Percentiles rank a stretch among this genome's conserved stretches.
phyloP scores from a whole-genome alignment of 768 basidiomycete species.

The Podaxis rugospora region DNA sequence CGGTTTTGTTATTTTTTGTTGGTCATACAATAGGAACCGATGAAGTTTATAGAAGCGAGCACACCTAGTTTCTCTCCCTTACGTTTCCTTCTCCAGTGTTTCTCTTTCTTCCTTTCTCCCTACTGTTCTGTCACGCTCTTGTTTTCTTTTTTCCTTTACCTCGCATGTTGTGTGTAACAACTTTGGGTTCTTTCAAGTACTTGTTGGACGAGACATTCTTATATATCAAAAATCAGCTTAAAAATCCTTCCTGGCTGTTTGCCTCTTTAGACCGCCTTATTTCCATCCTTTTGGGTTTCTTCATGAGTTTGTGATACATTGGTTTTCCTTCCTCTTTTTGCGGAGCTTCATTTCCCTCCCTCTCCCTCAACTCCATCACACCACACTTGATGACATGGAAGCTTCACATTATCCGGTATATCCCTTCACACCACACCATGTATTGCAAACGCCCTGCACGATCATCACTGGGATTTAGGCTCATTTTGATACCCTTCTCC shows the following conservation, averaged over 20 bases:
- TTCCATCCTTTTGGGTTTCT: not conserved
- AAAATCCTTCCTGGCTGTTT: not conserved
- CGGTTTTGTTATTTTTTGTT: conserved; percentile 9
- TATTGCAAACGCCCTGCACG: not conserved
- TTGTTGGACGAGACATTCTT: conserved; percentile 13
- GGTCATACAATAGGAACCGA: conserved; percentile 13
- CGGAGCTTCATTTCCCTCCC: not conserved
- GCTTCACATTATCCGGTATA: not conserved
- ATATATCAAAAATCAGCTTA: not conserved
- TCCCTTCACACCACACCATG: not conserved
- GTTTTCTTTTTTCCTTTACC: not conserved
- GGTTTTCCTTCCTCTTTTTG: not conserved
- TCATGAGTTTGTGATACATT: not conserved
- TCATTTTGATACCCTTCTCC: not conserved
- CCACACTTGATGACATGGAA: not conserved
- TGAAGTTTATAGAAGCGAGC: conserved; percentile 12
- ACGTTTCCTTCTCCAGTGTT: not conserved
- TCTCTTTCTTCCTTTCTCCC: not conserved
- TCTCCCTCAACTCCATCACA: not conserved
- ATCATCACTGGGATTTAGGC: not conserved
- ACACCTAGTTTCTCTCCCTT: not conserved
- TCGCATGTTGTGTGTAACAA: conserved; percentile 11
- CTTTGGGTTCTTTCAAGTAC: conserved; percentile 10
- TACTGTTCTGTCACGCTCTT: conserved; percentile 3
- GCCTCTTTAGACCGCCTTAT: not conserved